Percentiles rank a stretch among this genome's conserved stretches.
Evolutionary conservation across 345 rosid species (phyloP).

Genomic region (Stellera chamaejasme): DNA sequence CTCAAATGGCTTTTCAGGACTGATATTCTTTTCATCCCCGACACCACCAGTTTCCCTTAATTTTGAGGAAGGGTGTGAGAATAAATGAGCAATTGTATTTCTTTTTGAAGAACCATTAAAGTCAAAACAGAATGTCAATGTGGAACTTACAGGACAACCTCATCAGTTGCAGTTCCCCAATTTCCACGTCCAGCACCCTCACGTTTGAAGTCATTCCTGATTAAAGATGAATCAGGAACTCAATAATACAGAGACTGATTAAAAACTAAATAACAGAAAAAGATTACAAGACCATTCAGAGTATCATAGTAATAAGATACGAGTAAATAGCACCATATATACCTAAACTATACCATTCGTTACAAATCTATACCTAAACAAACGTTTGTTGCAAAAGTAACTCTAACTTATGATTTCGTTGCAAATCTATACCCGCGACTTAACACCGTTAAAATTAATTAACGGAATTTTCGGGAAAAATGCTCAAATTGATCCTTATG

Average conservation of each 20-base stretch:
- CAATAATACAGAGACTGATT: background rate
- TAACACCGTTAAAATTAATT: too few species aligned
- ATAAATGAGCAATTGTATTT: background rate
- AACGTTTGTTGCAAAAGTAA: too few species aligned
- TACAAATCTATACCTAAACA: too few species aligned
- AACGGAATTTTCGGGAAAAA: too few species aligned
- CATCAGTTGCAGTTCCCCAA: slow-evolving; percentile 89
- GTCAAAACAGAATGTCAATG: background rate
- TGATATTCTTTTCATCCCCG: slow-evolving; percentile 42
- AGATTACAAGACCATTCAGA: background rate
- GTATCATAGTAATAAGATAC: slow-evolving; percentile 12
- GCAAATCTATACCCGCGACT: too few species aligned
- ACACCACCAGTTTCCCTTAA: slow-evolving; percentile 61
- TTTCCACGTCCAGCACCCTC: slow-evolving; percentile 93
- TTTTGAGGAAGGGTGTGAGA: slow-evolving; percentile 10
- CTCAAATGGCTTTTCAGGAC: slow-evolving; percentile 48
- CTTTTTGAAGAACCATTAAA: background rate
- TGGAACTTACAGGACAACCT: slow-evolving; percentile 50
- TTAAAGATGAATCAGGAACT: background rate
- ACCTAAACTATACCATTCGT: too few species aligned
- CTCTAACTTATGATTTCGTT: too few species aligned
- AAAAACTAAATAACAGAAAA: background rate
- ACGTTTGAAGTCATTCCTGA: slow-evolving; percentile 71
- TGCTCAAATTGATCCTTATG: too few species aligned
- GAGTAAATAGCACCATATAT: too few species aligned